Conservation (phyloP, 768 basidiomycete species). For the Macrocybe gigantea region DNA sequence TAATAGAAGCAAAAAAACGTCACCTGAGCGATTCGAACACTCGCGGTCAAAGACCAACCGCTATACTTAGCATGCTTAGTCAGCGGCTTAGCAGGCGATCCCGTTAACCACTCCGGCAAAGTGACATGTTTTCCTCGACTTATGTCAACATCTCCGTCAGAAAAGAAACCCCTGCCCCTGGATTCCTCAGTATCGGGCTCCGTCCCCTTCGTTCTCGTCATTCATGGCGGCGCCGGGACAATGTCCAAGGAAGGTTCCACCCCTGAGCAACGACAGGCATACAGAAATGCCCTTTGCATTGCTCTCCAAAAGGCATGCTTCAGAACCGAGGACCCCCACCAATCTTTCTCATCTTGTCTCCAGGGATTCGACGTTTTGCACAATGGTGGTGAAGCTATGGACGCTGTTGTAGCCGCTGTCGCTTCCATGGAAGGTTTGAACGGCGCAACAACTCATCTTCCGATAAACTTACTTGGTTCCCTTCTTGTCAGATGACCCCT, state of each 20-base stretch:
- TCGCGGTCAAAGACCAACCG: constrained; percentile 47
- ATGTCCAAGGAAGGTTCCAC: constrained; percentile 54
- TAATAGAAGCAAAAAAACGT: constrained; percentile 25
- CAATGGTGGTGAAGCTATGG: constrained; percentile 75
- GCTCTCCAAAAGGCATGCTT: constrained; percentile 44
- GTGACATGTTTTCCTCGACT: constrained; percentile 39
- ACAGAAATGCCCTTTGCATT: constrained; percentile 45
- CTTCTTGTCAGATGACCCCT: constrained; percentile 48
- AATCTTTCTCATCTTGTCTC: not conserved
- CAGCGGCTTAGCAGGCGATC: constrained; percentile 58
- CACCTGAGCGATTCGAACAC: constrained; percentile 52
- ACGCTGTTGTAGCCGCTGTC: constrained; percentile 75
- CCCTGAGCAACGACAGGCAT: constrained; percentile 51
- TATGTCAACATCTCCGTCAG: not conserved
- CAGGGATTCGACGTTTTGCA: constrained; percentile 59
- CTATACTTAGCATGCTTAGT: constrained; percentile 11
- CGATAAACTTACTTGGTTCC: not conserved
- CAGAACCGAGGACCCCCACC: not conserved
- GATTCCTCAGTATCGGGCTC: not conserved
- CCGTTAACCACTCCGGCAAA: constrained; percentile 96
- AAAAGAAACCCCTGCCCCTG: constrained; percentile 15
- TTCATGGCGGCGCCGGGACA: constrained; percentile 79
- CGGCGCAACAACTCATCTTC: not conserved
- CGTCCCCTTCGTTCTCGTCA: constrained; percentile 43
- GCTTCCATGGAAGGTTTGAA: constrained; percentile 61